A percentile compares a stretch with the other conserved stretches of the same genome.
These are phyloP conservation scores for Kandelia obovata DNA, from an alignment of 345 rosid genomes.

Conservation along the genomic window DNA sequence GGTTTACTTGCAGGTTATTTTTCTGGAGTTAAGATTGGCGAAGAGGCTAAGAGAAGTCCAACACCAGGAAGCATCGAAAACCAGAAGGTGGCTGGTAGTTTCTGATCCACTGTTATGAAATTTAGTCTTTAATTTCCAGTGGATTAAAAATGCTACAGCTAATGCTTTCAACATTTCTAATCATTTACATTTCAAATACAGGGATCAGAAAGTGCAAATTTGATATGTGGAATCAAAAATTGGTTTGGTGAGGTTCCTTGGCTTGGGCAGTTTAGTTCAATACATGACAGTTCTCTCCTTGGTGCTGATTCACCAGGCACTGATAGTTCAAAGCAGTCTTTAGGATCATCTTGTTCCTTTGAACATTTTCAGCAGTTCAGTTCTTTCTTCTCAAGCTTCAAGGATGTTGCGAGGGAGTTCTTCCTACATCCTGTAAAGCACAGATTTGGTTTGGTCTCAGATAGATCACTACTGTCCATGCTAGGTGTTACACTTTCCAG, in stretches of 20 bases:
- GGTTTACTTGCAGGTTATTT: conserved; percentile 21
- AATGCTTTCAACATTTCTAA: conserved; percentile 10
- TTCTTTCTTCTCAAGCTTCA: conserved; percentile 56
- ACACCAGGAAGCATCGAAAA: conserved; percentile 32
- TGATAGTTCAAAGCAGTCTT: conserved; percentile 24
- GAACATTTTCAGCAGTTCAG: conserved; percentile 63
- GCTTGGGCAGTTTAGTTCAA: conserved; percentile 49
- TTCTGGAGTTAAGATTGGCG: conserved; percentile 26
- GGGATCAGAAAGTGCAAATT: conserved; percentile 40
- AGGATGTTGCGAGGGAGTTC: conserved; percentile 53
- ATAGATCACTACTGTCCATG: conserved; percentile 50
- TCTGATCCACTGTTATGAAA: conserved; percentile 37
- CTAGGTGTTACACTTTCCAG: conserved; percentile 46
- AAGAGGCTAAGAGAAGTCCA: conserved; percentile 31
- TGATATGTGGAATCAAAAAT: conserved; percentile 53
- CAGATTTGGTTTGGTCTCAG: conserved; percentile 73
- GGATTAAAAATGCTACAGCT: conserved; percentile 7
- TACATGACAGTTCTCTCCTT: conserved; percentile 33
- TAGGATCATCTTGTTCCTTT: conserved; percentile 49
- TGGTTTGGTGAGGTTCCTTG: conserved; percentile 57
- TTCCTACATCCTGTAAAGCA: conserved; percentile 63
- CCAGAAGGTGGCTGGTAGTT: conserved; percentile 84
- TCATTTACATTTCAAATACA: conserved; percentile 26
- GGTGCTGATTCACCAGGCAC: conserved; percentile 28
- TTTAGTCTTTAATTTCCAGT: conserved; percentile 16